A percentile compares a stretch with the other conserved stretches of the same genome.
These are phyloP conservation scores for Tieghemostelium lacteum DNA, from an alignment of 78 protist species.

Conservation along the genomic window DNA sequence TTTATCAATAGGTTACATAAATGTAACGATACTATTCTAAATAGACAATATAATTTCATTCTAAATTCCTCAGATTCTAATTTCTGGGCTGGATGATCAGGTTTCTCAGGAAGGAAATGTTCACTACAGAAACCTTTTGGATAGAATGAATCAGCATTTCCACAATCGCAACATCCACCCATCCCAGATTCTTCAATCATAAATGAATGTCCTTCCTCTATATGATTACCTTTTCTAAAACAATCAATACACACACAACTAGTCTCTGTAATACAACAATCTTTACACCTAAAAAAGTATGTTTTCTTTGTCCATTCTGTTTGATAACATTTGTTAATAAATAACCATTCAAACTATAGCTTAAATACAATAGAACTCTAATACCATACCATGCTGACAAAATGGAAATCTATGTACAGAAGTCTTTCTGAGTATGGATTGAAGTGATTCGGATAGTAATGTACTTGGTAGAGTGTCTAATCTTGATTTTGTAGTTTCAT, in stretches of 20 bases:
- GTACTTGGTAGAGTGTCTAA: too few relatives aligned
- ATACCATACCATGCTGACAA: constrained; percentile 60
- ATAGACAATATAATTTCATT: not conserved
- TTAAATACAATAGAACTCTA: not conserved
- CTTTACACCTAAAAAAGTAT: constrained; percentile 71
- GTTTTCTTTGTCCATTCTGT: constrained; percentile 71
- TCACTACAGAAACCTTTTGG: constrained; percentile 32
- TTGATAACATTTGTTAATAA: not conserved
- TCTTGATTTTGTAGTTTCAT: too few relatives aligned
- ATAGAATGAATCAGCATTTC: constrained; percentile 43
- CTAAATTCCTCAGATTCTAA: not conserved
- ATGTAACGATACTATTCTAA: not conserved
- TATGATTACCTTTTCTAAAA: constrained; percentile 50
- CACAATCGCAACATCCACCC: constrained; percentile 78
- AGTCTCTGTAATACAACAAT: constrained; percentile 57
- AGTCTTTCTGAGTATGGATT: not conserved
- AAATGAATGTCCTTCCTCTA: constrained; percentile 41
- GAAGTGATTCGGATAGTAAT: not conserved
- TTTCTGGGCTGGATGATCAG: constrained; percentile 35
- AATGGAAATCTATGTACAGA: constrained; percentile 31
- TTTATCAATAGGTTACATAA: not conserved
- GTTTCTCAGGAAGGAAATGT: constrained; percentile 12
- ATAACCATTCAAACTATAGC: not conserved
- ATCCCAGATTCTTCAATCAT: constrained; percentile 52
- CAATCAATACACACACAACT: constrained; percentile 51